Evolutionary conservation across 495 filamentous ascomycete genomes (phyloP), one percentile per base, ranked within the genome.

Genomic region (Clohesyomyces aquaticus): DNA sequence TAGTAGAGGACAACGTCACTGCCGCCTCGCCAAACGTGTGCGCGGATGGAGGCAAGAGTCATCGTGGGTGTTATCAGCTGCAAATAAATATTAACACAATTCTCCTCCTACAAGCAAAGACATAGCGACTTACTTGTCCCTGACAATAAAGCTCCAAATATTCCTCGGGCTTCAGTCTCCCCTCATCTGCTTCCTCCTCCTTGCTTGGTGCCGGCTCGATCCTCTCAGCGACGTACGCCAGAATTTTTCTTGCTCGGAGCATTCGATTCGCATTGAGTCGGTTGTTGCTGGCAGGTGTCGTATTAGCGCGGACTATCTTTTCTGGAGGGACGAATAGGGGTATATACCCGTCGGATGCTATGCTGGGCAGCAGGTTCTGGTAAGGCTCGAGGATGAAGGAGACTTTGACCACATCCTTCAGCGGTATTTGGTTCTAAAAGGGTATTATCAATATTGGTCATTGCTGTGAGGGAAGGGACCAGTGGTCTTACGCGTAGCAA

Each of bases 191-290:
- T 29, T 83, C 77, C 47, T 82, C 75, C 1, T 78, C 73, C 53
- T 78, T 66, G 58, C 76, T 75, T 4, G 79, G 77, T 18, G 71
- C 73, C 1, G 87, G 82, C 72, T 96, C 93, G 55, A 98, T 93
- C 51, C 91, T 82, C 73, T 98, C 94, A 1, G 91, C 88, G 6
- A 98, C 87, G 68, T 98, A 98, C 0, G 85, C 86, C 35, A 96
- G 75, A n/a, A 98, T 91, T 79, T 98, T 98, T 78, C 91, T 93
- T 2, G 93, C 89, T 46, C 94, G 84, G 27, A 98, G 82, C 95
- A 98, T 98, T 27, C 94, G 82, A 71, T 98, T 98, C 27, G 94
- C 94, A 73, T 98, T 98, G 59, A 98, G 82, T 27, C 94, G 85
- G 51, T 91, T 89, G 66, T 91, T 94, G 35, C 87, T 86, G 68